phyloP scores from a whole-genome alignment of 2,329 filamentous ascomycete species.

The Ceratocystis albifundus region DNA sequence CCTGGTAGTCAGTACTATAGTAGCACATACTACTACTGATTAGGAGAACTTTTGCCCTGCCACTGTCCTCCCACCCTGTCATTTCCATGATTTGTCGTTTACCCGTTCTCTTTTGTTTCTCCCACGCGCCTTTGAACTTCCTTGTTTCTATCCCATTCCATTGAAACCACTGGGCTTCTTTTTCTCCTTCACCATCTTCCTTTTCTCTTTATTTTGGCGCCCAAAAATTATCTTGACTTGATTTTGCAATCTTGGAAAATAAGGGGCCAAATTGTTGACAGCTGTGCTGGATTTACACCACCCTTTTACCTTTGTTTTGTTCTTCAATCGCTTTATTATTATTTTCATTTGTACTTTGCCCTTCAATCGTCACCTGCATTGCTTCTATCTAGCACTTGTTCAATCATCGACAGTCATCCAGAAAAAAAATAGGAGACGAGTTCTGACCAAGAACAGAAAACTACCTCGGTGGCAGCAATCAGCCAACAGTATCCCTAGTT shows the following conservation, averaged over 20 bases:
- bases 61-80: background rate
- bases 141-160: slow-evolving; percentile 4
- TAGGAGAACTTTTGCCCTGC: background rate
- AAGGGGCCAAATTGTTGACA: background rate
- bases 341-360: background rate
- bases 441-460: slow-evolving; percentile 13
- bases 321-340: background rate
- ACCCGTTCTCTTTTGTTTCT: background rate
- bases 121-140: slow-evolving; percentile 5
- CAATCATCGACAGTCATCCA: background rate
- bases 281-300: background rate
- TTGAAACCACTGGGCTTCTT: slow-evolving; percentile 1
- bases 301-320: background rate
- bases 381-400: background rate
- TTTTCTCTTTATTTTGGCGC: slow-evolving; percentile 5
- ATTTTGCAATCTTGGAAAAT: background rate
- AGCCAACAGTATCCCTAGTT: background rate
- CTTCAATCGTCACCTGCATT: background rate
- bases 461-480: background rate
- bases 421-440: background rate
- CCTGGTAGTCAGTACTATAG: background rate
- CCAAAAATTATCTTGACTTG: background rate
- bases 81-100: slow-evolving; percentile 8
- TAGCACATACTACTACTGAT: background rate
- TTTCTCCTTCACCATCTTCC: slow-evolving; percentile 11